Evolutionary conservation across 1,284 basidiomycete species (phyloP), one percentile per base, ranked within the genome.

Genomic region (Neonothopanus nambi): DNA sequence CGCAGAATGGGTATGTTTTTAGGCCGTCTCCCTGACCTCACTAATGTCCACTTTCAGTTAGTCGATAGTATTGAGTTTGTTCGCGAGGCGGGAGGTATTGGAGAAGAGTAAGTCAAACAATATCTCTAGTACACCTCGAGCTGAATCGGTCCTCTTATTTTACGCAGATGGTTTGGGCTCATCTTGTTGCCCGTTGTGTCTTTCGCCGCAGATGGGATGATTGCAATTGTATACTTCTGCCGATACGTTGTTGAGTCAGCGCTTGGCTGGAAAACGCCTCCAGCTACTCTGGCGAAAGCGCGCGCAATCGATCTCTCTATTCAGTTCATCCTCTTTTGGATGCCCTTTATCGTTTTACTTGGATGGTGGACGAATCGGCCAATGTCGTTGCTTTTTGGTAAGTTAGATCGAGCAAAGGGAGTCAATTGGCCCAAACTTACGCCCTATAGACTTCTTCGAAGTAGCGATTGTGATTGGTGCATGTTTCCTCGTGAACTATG

Each of bases 401-500:
- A 46, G 65, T 52, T 30, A 11, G 47, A 26, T 63, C 9, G 9
- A n/a, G n/a, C n/a, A n/a, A n/a, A n/a, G n/a, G n/a, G n/a, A n/a
- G n/a, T n/a, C n/a, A n/a, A n/a, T n/a, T n/a, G n/a, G n/a, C n/a
- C n/a, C n/a, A n/a, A n/a, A n/a, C n/a, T n/a, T n/a, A n/a, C n/a
- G n/a, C n/a, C n/a, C n/a, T 28, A 75, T 75, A 65, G 79, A 79
- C 73, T 23, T 75, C 28, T 87, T 82, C 61, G 85, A 87, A 63
- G 79, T 87, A 2, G 77, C 79, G 1, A 62, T 83, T 23, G 65
- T 86, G 20, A 66, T 88, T 13, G 81, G 78, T 0, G 74, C 82
- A 0, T 83, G 81, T 61, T 87, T 88, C 72, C 70, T 88, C 39
- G 85, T 87, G 41, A 89, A 86, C 67, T 85, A 85, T 62, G 80